A percentile compares a stretch with the other conserved stretches of the same genome.
Conservation (phyloP, 495 filamentous ascomycete genomes). For the Xylaria bambusicola region DNA sequence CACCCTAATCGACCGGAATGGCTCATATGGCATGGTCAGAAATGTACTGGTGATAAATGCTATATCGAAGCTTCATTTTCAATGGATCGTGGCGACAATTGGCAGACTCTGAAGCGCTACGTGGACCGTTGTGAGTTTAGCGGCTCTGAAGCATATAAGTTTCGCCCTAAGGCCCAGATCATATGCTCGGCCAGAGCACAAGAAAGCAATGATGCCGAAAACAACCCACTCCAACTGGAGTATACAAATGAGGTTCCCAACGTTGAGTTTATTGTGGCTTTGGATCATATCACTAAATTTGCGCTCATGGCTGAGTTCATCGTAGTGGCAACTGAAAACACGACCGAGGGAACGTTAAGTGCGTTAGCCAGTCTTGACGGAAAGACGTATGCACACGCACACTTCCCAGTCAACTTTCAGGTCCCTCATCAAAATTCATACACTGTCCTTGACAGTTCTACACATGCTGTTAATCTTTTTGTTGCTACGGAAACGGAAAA, state of each 20-base stretch:
- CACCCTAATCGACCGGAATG: conserved; percentile 80
- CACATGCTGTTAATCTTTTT: conserved; percentile 89
- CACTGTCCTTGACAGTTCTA: conserved; percentile 90
- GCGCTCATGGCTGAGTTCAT: conserved; percentile 95
- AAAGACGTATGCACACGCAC: conserved; percentile 72
- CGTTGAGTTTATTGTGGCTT: conserved; percentile 54
- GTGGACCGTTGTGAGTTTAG: conserved; percentile 83
- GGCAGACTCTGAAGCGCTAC: conserved; percentile 66
- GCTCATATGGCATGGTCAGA: conserved; percentile 84
- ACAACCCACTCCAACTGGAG: conserved; percentile 67
- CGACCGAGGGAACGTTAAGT: conserved; percentile 66
- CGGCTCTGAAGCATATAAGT: conserved; percentile 59
- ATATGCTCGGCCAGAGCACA: conserved; percentile 76
- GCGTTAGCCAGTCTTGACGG: conserved; percentile 85
- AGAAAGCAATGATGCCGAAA: conserved; percentile 57
- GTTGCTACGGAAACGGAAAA: conserved; percentile 68
- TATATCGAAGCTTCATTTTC: conserved; percentile 70
- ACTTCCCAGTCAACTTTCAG: conserved; percentile 80
- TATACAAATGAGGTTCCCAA: conserved; percentile 75
- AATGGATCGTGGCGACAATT: conserved; percentile 72
- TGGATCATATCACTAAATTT: conserved; percentile 76
- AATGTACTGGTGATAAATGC: conserved; percentile 64
- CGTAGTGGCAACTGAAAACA: conserved; percentile 74
- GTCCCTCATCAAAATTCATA: conserved; percentile 76
- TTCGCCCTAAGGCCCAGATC: conserved; percentile 65